Percentiles rank a stretch among this genome's conserved stretches.
Conservation (phyloP, 768 basidiomycete species). For the Pulveroboletus sp. region DNA sequence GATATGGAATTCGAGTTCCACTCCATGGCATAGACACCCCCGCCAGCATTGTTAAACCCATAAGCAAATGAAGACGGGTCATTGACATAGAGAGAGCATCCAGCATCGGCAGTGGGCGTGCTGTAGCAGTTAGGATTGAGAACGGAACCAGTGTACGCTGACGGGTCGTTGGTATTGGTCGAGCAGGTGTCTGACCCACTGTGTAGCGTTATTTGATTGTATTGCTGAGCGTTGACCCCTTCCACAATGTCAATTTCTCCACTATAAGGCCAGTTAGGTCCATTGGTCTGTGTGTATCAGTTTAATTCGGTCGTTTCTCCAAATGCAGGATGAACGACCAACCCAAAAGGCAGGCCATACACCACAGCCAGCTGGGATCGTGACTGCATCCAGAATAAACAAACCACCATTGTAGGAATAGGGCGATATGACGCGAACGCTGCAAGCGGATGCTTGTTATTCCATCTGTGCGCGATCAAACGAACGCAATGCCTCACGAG, state of each 20-base stretch:
- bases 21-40: conserved; percentile 56
- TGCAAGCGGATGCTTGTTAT: conserved; percentile 19
- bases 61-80: conserved; percentile 37
- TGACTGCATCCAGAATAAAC: conserved; percentile 65
- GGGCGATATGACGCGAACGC: conserved; percentile 62
- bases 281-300: conserved; percentile 32
- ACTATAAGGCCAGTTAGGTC: conserved; percentile 47
- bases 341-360: conserved; percentile 57
- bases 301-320: background rate
- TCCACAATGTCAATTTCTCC: conserved; percentile 76
- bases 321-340: conserved; percentile 9
- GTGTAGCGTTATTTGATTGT: conserved; percentile 67
- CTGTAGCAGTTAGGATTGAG: conserved; percentile 36
- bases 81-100: conserved; percentile 44
- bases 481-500: conserved; percentile 33
- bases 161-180: conserved; percentile 14
- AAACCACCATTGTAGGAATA: conserved; percentile 57
- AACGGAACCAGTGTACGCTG: conserved; percentile 19
- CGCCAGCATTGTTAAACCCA: conserved; percentile 31
- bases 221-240: conserved; percentile 53
- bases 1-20: conserved; percentile 49
- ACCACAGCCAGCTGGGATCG: conserved; percentile 68
- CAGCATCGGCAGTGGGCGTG: conserved; percentile 36
- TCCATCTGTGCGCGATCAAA: background rate
- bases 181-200: conserved; percentile 37